These are phyloP conservation scores for Neospermospora avenae DNA, from an alignment of 2,329 filamentous ascomycete species.

Conservation along the genomic window DNA sequence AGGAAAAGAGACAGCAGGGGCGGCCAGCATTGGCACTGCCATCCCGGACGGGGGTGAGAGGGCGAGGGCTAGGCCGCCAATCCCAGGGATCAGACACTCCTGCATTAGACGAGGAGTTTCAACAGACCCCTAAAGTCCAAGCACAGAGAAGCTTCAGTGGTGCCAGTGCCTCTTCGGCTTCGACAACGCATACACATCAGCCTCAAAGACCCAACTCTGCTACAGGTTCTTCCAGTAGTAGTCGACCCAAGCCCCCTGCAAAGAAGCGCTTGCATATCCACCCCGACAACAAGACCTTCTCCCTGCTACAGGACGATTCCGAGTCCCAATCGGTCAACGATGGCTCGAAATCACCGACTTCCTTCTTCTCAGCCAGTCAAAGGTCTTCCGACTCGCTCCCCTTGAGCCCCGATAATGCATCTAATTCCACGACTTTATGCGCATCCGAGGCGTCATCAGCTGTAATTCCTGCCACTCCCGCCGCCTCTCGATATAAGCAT, in stretches of 20 bases:
- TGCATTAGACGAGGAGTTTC: constrained; percentile 30
- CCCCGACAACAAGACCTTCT: constrained; percentile 35
- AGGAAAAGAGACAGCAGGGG: no score
- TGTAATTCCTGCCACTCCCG: constrained; percentile 25
- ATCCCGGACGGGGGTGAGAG: no score
- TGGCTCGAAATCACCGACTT: constrained; percentile 21
- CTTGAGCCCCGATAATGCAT: constrained; percentile 24
- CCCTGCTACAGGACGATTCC: constrained; percentile 29
- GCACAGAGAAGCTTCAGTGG: constrained; percentile 21
- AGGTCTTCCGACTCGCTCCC: constrained; percentile 29
- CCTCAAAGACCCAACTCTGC: constrained; percentile 27
- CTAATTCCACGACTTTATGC: constrained; percentile 33
- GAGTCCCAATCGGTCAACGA: constrained; percentile 22
- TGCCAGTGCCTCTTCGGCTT: constrained; percentile 19
- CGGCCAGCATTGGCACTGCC: no score
- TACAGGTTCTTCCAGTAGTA: constrained; percentile 28
- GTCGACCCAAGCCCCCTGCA: constrained; percentile 22
- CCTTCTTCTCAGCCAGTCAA: constrained; percentile 21
- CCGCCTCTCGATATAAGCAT: constrained; percentile 16
- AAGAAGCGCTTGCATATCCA: constrained; percentile 33
- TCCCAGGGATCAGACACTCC: constrained; percentile 16
- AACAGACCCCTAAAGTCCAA: constrained; percentile 24
- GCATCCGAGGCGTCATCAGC: constrained; percentile 20
- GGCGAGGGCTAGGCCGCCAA: neutral
- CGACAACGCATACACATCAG: constrained; percentile 25